Evolutionary conservation across 345 rosid genomes (phyloP), one percentile per base, ranked within the genome.

Genomic region (Rhodamnia argentea): DNA sequence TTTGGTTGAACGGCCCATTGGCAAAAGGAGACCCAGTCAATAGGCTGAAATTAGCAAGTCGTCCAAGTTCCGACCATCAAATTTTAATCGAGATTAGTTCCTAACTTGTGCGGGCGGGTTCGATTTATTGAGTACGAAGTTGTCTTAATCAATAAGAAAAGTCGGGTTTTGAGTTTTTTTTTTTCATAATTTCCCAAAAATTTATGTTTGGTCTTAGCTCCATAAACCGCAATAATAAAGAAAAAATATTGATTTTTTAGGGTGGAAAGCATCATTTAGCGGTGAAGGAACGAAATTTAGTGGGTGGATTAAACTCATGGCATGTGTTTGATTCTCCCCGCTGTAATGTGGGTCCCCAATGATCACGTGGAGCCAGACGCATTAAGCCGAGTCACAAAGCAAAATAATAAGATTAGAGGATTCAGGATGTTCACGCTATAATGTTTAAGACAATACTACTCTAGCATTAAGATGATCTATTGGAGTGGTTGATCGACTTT

Each of bases 151-250:
- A 7, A 27, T 29, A 62, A 59, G 26, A 60, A 60, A n/a, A 0
- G 4, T 60, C 6, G 6, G 18, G 3, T 59, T 59, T 59, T 26
- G 12, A 62, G 29, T 3, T 0, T 29, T 14, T 29, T 14, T 0
- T 27, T 27, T 62, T 64, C 11, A 18, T 29, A 15, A 15, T 64
- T 62, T 62, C 20, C 74, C 23, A 15, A 7, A 29, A 55, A 27
- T 29, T 14, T 32, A 15, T 62, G 14, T 32, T 29, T 16, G 42
- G 22, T 32, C 23, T 64, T 32, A 29, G 42, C 16, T 29, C 75
- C 75, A 14, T 7, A 7, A 40, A 62, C 22, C 75, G 29, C n/a
- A n/a, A 15, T 15, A n/a, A 13, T 6, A 60, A 60, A n/a, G 8
- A 60, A n/a, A 59, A 59, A 5, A 37, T 59, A 6, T 26, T n/a